Base-by-base conservation (phyloP, 1,284 basidiomycete species). In the Pholiota adiposa region DNA sequence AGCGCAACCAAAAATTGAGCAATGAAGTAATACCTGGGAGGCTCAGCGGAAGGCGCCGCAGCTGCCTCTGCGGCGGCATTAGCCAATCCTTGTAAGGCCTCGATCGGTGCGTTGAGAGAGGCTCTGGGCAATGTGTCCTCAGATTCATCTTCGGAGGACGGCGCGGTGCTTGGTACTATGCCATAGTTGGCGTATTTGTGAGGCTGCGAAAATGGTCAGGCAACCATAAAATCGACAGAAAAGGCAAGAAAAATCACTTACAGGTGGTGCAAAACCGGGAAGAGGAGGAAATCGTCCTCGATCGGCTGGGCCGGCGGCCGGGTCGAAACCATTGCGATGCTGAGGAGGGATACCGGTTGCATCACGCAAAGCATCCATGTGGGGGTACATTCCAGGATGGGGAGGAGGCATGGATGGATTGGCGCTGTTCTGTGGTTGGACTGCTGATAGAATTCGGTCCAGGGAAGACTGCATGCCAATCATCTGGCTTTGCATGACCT, bases 21-120 rank as follows among this genome's bases (percentile, higher is more conserved):
- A 34, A 43, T 53, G 36, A 53, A 25, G 44, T 21, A 73, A 33
- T 68, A 84, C 84, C 84, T 81, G 27, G 86, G 80, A 23, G 79
- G 66, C 54, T 77, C 75, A 44, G 76, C 67, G 43, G 78, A 77
- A 2, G 92, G 84, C 2, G 83, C 90, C 3, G 92, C 90, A 0
- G 95, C 94, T 2, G 94, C 92, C 73, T 96, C 94, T 23, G 93
- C 95, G 4, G 94, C 94, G 2, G 94, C 94, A 71, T 97, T 96
- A 12, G 94, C 95, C 46, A 97, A 80, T 2, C 94, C 93, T 71
- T 97, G 92, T 33, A 97, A 79, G 4, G 95, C 95, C 71, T 97
- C 94, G 60, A 97, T 97, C 0, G 95, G 95, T 0, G 95, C 94
- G 62, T 92, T 93, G 63, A 96, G 78, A 34, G 89, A 86, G 25